These are phyloP conservation scores for Fusarium acutatum DNA, from an alignment of 2,329 filamentous ascomycete genomes.

Conservation along the genomic window DNA sequence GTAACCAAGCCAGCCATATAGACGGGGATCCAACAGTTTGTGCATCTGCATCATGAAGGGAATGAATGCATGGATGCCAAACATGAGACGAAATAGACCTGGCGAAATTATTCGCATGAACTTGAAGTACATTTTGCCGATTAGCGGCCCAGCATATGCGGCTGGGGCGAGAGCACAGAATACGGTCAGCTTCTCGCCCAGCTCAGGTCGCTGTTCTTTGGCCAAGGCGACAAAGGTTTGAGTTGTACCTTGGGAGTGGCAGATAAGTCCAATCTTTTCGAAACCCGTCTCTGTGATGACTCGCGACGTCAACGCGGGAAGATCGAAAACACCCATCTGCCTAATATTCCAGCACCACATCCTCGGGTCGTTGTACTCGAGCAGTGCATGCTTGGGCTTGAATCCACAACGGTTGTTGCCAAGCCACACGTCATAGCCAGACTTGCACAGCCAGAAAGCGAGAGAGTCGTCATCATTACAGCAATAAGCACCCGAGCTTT, in stretches of 20 bases:
- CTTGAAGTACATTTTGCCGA: constrained; percentile 89
- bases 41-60: constrained; percentile 93
- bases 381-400: constrained; percentile 75
- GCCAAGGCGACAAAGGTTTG: constrained; percentile 88
- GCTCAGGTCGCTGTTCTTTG: constrained; percentile 86
- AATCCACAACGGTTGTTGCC: constrained; percentile 94
- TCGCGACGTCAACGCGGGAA: constrained; percentile 81
- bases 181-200: constrained; percentile 83
- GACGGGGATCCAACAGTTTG: constrained; percentile 64
- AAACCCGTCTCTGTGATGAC: constrained; percentile 87
- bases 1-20: constrained; percentile 88
- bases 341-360: constrained; percentile 99
- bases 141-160: constrained; percentile 86
- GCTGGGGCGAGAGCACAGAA: constrained; percentile 93
- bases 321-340: constrained; percentile 90
- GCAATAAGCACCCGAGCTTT: constrained; percentile 89
- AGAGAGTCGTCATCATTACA: constrained; percentile 89
- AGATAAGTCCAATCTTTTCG: constrained; percentile 81
- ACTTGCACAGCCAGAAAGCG: constrained; percentile 91
- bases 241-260: constrained; percentile 91
- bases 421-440: constrained; percentile 94
- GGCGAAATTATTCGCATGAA: constrained; percentile 87
- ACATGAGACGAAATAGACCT: constrained; percentile 78
- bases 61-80: constrained; percentile 93
- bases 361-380: constrained; percentile 79